Evolutionary conservation across 495 filamentous ascomycete genomes (phyloP).

Genomic region (Poronia punctata): DNA sequence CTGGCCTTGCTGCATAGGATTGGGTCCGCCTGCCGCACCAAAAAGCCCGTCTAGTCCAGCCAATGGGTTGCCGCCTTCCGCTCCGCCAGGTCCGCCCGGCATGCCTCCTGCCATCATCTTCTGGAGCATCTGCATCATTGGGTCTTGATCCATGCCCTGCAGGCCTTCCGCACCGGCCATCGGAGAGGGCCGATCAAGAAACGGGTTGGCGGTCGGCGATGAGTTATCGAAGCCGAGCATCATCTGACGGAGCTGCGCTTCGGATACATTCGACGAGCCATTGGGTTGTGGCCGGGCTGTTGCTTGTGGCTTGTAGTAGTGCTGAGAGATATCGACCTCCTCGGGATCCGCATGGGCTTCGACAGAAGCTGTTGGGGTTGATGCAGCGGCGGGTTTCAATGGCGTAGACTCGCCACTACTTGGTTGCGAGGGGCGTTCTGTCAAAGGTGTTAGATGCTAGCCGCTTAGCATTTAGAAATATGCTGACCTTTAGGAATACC

Average conservation of each 20-base stretch:
- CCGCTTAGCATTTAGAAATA: too few species aligned
- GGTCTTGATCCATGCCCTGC: constrained; percentile 23
- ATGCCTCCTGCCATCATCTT: constrained; percentile 39
- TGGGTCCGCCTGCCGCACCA: constrained; percentile 24
- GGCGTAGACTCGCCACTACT: constrained; percentile 10
- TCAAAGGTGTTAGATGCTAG: too few species aligned
- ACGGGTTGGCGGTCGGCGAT: constrained; percentile 10
- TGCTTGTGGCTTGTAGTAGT: constrained; percentile 46
- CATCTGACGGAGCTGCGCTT: constrained; percentile 39
- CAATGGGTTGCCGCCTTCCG: constrained; percentile 29
- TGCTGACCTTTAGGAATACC: constrained; percentile 46
- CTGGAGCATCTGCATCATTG: constrained; percentile 31
- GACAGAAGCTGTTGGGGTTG: constrained; percentile 15
- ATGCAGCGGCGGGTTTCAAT: constrained; percentile 6
- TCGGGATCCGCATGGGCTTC: constrained; percentile 53
- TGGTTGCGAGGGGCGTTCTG: too few species aligned
- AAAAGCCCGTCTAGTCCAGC: constrained; percentile 24
- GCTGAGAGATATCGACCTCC: constrained; percentile 63
- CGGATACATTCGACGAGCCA: constrained; percentile 25
- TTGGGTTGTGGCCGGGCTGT: constrained; percentile 23
- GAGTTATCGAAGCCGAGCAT: constrained; percentile 30
- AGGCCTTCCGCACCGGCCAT: constrained; percentile 16
- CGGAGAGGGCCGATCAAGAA: constrained; percentile 24
- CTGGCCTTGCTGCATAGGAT: constrained; percentile 35
- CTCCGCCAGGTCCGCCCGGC: constrained; percentile 25